Percentiles rank a stretch among this genome's conserved stretches.
These are phyloP conservation scores for Marasmius sp. DNA, from an alignment of 1,284 basidiomycete genomes.

Conservation along the genomic window DNA sequence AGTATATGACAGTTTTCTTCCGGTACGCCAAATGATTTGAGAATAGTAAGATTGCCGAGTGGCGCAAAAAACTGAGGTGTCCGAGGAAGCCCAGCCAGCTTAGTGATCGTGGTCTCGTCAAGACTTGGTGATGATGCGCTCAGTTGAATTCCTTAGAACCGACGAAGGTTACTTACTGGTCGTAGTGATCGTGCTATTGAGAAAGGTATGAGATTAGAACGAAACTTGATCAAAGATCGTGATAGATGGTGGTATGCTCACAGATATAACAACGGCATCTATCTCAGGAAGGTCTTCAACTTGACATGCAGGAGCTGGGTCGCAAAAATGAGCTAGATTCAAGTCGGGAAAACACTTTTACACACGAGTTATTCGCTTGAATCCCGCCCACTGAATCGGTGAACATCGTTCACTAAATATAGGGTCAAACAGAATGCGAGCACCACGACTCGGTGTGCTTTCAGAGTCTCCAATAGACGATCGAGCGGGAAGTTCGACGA, in stretches of 20 bases:
- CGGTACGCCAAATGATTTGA: conserved; percentile 1
- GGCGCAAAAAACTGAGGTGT: conserved; percentile 10
- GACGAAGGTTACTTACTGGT: conserved; percentile 4
- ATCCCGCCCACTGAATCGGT: conserved; percentile 3
- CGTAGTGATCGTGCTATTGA: conserved; percentile 9
- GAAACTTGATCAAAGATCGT: background rate
- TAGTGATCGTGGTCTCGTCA: conserved; percentile 4
- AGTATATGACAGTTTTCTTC: conserved; percentile 1
- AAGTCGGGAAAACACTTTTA: background rate
- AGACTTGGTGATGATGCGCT: background rate
- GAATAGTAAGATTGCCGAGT: background rate
- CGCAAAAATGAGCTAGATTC: background rate
- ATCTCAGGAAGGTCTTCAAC: conserved; percentile 50
- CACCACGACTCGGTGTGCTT: background rate
- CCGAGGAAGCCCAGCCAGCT: background rate
- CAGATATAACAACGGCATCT: conserved; percentile 50
- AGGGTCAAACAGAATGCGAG: background rate
- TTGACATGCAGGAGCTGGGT: conserved; percentile 41
- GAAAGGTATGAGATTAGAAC: background rate
- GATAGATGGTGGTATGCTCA: conserved; percentile 19
- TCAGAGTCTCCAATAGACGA: background rate
- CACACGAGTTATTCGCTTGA: conserved; percentile 11
- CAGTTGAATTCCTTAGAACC: background rate
- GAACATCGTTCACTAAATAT: conserved; percentile 10
- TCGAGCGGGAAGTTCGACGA: conserved; percentile 3